Evolutionary conservation across 176 grass and related monocot species (phyloP), one percentile per base, ranked within the genome.

Genomic region (Lolium rigidum): DNA sequence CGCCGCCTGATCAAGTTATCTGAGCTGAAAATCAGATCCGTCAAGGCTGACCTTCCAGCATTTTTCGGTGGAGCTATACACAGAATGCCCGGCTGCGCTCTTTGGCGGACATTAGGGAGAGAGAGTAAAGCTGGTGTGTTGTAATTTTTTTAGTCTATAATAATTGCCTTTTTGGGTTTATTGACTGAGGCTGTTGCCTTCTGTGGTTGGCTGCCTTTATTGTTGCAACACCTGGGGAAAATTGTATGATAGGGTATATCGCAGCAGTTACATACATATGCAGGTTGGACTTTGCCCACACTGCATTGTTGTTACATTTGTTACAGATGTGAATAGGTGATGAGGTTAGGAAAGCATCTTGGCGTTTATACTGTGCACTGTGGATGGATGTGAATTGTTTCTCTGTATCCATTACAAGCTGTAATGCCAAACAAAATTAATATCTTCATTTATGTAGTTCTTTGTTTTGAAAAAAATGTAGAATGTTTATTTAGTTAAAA

Each of bases 171-270:
- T 87, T 84, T 78, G 65, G 60, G 51, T 66, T 65, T 52, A 57
- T 81, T 77, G 79, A 82, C 65, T 31, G 78, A 73, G 77, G 83
- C 60, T 86, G 79, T 88, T 85, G 44, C 58, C 65, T 71, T 72
- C 66, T 25, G 31, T 67, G 44, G 61, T 65, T 65, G 61, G 61
- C 61, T 28, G 24, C 21, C 62, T 60, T 74, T 83, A 71, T 86
- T 78, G 83, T 88, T 88, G 83, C 79, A 81, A 81, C 73, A 14
- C 21, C 83, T 75, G 46, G 28, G 46, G 14, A 48, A 85, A 92
- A 80, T 74, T 85, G 86, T 92, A 79, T 85, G 83, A 88, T 88
- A 82, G 80, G 75, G 86, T 91, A 85, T 89, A 86, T 65, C 20
- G 37, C 16, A 44, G 44, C 75, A 70, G 62, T 66, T 79, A 79